Percentiles rank a stretch among this genome's conserved stretches.
These are phyloP conservation scores for Clavispora fructus DNA, from an alignment of 805 yeast species.

Conservation along the genomic window DNA sequence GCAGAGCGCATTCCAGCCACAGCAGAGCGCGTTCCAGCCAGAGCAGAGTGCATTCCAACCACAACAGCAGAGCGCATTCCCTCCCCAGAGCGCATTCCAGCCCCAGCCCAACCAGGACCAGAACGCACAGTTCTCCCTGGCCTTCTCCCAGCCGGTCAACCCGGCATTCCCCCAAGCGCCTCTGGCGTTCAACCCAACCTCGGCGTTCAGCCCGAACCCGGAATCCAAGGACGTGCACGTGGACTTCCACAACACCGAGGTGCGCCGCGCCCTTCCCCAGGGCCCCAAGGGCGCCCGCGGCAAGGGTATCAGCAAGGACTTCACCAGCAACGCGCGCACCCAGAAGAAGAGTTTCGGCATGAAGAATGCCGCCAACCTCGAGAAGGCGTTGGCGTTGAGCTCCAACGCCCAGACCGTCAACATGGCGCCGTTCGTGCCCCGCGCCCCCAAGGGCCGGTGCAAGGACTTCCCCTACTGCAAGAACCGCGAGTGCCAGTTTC, in stretches of 20 bases:
- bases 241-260: slow-evolving; percentile 7
- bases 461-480: slow-evolving; percentile 67
- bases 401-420: slow-evolving; percentile 18
- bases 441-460: slow-evolving; percentile 61
- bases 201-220: no score
- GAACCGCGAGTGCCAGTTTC: slow-evolving; percentile 61
- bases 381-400: slow-evolving; percentile 36
- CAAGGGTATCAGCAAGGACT: slow-evolving; percentile 13
- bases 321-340: slow-evolving; percentile 6
- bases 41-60: no score
- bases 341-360: slow-evolving; percentile 28
- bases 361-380: slow-evolving; percentile 37
- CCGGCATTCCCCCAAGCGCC: not conserved
- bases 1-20: no score
- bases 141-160: not conserved
- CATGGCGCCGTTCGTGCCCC: slow-evolving; percentile 32
- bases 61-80: not conserved
- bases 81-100: not conserved
- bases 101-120: not conserved
- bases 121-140: not conserved
- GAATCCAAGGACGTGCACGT: slow-evolving; percentile 7
- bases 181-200: not conserved
- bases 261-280: slow-evolving; percentile 1
- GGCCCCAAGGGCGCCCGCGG: slow-evolving; percentile 3
- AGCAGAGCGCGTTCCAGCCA: no score